Evolutionary conservation across 2,329 filamentous ascomycete species (phyloP), one percentile per base, ranked within the genome.

Genomic region (Aspergillus fijiensis): DNA sequence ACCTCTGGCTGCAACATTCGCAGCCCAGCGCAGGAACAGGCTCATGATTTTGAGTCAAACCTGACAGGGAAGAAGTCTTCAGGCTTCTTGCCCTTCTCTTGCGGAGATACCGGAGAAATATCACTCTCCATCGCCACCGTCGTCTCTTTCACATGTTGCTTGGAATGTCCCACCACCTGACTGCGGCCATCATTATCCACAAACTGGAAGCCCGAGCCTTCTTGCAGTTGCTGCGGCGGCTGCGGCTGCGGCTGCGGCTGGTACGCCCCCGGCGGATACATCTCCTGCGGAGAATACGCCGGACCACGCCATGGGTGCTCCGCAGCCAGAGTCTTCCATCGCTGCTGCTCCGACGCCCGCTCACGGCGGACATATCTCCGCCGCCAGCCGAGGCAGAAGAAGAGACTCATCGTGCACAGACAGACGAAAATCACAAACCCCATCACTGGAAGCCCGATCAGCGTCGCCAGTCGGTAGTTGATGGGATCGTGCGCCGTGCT

Each of bases 391-490:
- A 80, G 75, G 58, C 74, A 78, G 62, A 75, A 77, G 67, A 77
- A 76, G 60, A 79, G 80, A 53, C 76, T 75, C 21, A 72, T 67
- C 5, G 69, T 68, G 1, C 71, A 60, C 2, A 67, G 59, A 27
- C 65, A 64, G 29, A 77, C 61, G 2, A 80, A 56, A 27, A 80
- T 66, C 3, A 79, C 60, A 60, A 79, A 78, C 5, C 72, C 77
- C 14, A 80, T 64, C 35, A 81, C 74, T 6, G 79, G 79, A 2
- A 81, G 66, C 0, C 75, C 76, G 42, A 81, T 79, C 19, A 79
- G 71, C 11, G 80, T 54, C 11, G 74, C 72, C 1, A 80, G 72
- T 45, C 75, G 72, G n/a, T 71, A 66, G 2, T 61, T 54, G 12
- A 63, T 65, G 0, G 65, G 66, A 14, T 51, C 61, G 6, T 59